These are phyloP conservation scores for Plasmodiophora brassicae DNA, from an alignment of 208 protist species.

Conservation along the genomic window DNA sequence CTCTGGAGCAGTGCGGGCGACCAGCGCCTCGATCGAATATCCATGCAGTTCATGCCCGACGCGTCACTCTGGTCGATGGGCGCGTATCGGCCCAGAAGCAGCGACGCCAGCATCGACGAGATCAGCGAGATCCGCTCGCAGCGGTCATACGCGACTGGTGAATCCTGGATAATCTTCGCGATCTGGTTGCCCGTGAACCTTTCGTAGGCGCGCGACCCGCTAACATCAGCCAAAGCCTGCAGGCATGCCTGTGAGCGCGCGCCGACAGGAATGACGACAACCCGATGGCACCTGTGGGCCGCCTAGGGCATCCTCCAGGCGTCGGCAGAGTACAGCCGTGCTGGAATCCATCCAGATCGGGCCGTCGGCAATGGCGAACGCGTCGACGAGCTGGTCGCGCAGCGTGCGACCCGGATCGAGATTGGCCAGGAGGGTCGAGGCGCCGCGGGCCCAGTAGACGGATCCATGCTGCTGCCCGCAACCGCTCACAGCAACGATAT, in stretches of 20 bases:
- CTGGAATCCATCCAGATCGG: conserved; percentile 26
- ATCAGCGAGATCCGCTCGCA: not conserved
- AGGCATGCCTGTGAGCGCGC: not conserved
- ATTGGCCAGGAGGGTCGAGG: not conserved
- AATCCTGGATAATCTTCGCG: not conserved
- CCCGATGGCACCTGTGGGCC: not conserved
- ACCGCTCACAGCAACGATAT: conserved; percentile 3
- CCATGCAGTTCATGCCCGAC: conserved; percentile 36
- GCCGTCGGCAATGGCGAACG: not conserved
- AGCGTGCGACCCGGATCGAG: not conserved
- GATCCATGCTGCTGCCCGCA: conserved; percentile 15
- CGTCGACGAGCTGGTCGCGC: not conserved
- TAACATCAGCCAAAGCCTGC: not conserved
- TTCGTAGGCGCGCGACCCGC: not conserved
- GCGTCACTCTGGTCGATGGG: conserved; percentile 34
- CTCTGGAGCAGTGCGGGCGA: not conserved
- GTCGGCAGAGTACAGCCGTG: not conserved
- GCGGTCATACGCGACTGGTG: not conserved
- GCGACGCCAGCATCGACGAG: not conserved
- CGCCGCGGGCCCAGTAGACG: not conserved
- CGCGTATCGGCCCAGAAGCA: conserved; percentile 20
- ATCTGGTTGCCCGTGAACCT: conserved; percentile 16
- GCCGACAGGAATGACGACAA: not conserved
- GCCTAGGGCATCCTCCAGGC: not conserved
- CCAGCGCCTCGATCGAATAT: conserved; percentile 18